phyloP scores from a whole-genome alignment of 2,329 filamentous ascomycete genomes.

The Teratosphaeria viscida region DNA sequence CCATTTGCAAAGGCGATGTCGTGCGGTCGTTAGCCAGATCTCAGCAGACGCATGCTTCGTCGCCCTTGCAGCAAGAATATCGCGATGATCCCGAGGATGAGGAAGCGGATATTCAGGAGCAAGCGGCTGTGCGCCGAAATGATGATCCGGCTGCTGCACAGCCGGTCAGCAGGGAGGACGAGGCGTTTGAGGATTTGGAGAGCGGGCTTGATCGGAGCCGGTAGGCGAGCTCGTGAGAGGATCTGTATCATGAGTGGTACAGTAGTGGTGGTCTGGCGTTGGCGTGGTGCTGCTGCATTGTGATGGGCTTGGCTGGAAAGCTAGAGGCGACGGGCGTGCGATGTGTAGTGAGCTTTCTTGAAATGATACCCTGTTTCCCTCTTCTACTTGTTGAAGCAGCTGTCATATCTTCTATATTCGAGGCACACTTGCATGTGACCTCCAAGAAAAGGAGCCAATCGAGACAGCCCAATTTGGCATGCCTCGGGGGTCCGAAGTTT shows the following conservation, averaged over 20 bases:
- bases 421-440: background rate
- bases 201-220: slow-evolving; percentile 13
- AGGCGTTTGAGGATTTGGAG: slow-evolving; percentile 27
- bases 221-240: background rate
- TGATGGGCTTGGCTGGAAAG: background rate
- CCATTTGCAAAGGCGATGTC: slow-evolving; percentile 96
- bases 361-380: background rate
- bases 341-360: background rate
- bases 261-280: background rate
- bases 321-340: background rate
- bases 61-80: slow-evolving; percentile 9
- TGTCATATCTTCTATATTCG: too few species aligned
- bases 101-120: slow-evolving; percentile 23
- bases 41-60: slow-evolving; percentile 1
- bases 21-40: slow-evolving; percentile 42
- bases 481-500: background rate
- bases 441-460: background rate
- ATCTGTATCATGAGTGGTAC: background rate
- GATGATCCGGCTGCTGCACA: slow-evolving; percentile 22
- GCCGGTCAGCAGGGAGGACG: slow-evolving; percentile 24
- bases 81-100: slow-evolving; percentile 12
- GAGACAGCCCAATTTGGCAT: background rate
- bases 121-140: slow-evolving; percentile 21
- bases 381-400: background rate
- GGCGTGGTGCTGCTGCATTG: background rate